Conservation (phyloP, 1,284 basidiomycete genomes). For the Inonotus hispidus region DNA sequence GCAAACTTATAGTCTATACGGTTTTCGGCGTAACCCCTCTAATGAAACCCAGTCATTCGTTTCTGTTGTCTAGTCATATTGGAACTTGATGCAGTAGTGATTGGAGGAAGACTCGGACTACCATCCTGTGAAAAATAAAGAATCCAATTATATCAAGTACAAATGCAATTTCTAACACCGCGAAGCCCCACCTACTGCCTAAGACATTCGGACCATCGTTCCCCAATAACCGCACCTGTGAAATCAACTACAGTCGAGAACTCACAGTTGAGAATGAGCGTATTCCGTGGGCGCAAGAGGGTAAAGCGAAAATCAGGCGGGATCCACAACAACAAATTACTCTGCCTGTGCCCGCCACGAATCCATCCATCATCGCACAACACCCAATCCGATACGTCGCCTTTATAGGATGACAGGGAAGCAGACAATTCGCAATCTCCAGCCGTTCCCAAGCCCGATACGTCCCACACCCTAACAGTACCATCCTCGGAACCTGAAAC, state of each 20-base stretch:
- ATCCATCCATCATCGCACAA: conserved; percentile 6
- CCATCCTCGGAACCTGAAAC: conserved; percentile 13
- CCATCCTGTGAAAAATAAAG: too few species aligned
- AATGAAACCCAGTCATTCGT: too few species aligned
- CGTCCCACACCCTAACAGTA: conserved; percentile 19
- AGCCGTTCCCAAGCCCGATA: background rate
- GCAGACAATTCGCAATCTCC: background rate
- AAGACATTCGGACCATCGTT: background rate
- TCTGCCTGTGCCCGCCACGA: background rate
- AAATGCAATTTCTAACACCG: too few species aligned
- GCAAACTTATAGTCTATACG: too few species aligned
- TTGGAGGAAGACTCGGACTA: too few species aligned
- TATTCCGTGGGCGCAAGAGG: background rate
- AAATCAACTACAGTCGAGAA: conserved; percentile 2
- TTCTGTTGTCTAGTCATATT: too few species aligned
- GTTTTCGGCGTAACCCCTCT: too few species aligned
- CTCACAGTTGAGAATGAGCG: background rate
- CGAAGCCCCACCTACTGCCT: too few species aligned
- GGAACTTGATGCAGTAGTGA: too few species aligned
- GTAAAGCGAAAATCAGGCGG: background rate
- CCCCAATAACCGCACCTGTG: background rate
- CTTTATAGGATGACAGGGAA: background rate
- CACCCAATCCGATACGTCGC: background rate
- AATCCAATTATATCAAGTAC: too few species aligned
- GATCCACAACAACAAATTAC: conserved; percentile 2